Evolutionary conservation across 495 filamentous ascomycete species (phyloP).

Genomic region (Penicillium ochrochloron): DNA sequence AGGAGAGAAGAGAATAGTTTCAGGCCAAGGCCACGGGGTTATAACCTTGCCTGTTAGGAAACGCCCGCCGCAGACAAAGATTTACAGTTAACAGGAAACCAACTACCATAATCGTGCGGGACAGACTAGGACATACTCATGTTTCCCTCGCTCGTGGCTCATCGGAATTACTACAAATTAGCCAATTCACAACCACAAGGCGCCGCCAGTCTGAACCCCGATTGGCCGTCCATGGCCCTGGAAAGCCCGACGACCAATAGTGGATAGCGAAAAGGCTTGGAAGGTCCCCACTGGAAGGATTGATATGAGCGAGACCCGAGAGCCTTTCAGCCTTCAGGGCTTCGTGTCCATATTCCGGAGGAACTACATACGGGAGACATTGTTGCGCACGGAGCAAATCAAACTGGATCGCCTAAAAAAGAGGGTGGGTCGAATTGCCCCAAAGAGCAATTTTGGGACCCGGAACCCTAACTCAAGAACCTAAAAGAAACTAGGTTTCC

Average conservation of each 20-base stretch:
- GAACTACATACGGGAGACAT: not conserved
- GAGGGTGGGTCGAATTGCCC: not conserved
- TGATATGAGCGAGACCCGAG: not conserved
- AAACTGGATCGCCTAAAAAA: not conserved
- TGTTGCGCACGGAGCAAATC: not conserved
- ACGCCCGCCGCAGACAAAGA: not conserved
- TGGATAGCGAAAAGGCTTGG: not conserved
- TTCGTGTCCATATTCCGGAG: not conserved
- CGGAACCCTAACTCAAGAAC: not conserved
- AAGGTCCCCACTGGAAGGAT: not conserved
- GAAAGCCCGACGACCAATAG: not conserved
- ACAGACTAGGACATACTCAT: too few relatives aligned
- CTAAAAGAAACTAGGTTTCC: not conserved
- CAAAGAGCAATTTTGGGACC: not conserved
- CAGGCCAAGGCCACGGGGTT: not conserved
- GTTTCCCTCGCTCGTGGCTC: not conserved
- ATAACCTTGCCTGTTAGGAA: not conserved
- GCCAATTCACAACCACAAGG: not conserved
- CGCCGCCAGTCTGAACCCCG: not conserved
- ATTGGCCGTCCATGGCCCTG: constrained; percentile 3
- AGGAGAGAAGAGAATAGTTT: not conserved
- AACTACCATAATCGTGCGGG: not conserved
- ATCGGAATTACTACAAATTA: not conserved
- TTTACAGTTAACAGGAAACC: not conserved
- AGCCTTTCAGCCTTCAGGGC: not conserved